Evolutionary conservation across 2,329 filamentous ascomycete genomes (phyloP), one percentile per base, ranked within the genome.

Genomic region (Podosphaera xanthii): DNA sequence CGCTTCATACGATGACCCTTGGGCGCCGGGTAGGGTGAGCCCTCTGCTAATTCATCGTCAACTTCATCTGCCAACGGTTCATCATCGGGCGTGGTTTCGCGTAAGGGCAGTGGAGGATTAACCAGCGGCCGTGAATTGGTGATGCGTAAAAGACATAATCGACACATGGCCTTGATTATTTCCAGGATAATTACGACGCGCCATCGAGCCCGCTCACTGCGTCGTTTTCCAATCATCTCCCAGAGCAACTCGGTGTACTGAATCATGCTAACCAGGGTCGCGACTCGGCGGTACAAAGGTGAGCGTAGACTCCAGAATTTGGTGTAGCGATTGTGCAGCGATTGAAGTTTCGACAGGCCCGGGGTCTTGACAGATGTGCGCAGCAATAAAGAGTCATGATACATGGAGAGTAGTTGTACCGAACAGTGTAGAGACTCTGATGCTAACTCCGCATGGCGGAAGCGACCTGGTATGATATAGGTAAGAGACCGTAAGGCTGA

Each of bases 241-340:
- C 91, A 92, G n/a, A 98, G 74, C 36, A 98, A 75, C 72, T 98
- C 88, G 0, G 90, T 95, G 69, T 97, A 97, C 65, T 92, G 86
- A 34, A 96, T 86, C 72, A 94, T 85, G 69, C 94, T 88, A 56
- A 98, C 74, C 3, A 89, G 75, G 63, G 90, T 77, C 48, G 91
- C 90, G 59, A 94, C 81, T 61, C 86, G 80, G 61, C 84, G 81
- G 71, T 98, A 98, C 8, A 87, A 76, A 3, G 77, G 75, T 66
- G 77, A 81, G 65, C 77, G 78, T 59, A 75, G 71, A 5, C 78
- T 75, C 82, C 82, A 86, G 70, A 81, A 82, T 59, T 77, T 77
- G 9, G 82, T 86, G 70, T 86, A 86, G 52, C 82, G 76, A 55
- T 76, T 76, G 69, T 84, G 82, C 2, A 77, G 76, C 2, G 75